Evolutionary conservation across 2,329 filamentous ascomycete species (phyloP).

Genomic region (Venturia nashicola): DNA sequence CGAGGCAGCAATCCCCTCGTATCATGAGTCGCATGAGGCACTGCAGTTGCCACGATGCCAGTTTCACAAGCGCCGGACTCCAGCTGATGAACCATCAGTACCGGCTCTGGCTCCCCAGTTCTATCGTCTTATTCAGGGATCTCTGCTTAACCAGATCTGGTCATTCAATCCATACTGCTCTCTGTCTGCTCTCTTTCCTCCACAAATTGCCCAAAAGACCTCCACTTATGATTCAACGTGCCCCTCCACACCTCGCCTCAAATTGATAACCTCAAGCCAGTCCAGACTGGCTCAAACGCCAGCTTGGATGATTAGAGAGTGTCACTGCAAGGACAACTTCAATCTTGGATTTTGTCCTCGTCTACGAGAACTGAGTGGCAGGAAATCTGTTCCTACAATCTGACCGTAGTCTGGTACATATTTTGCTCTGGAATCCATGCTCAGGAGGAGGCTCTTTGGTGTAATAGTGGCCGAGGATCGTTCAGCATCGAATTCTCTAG

Average conservation of each 20-base stretch:
- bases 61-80: neutral
- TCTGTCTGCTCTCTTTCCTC: neutral
- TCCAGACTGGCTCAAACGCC: neutral
- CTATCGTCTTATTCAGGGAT: constrained; percentile 4
- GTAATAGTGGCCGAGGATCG: neutral
- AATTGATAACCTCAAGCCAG: neutral
- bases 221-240: constrained; percentile 7
- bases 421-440: neutral
- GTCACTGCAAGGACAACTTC: neutral
- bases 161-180: constrained; percentile 6
- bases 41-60: neutral
- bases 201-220: neutral
- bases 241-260: constrained; percentile 9
- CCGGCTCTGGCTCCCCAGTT: neutral
- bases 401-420: neutral
- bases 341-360: too few species aligned
- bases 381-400: neutral
- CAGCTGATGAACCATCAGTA: neutral
- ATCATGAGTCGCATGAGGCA: constrained; percentile 1
- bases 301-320: neutral
- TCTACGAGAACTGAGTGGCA: neutral
- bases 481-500: neutral
- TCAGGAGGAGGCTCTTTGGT: constrained; percentile 2
- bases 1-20: neutral
- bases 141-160: constrained; percentile 5